Evolutionary conservation across 805 yeast genomes (phyloP).

Genomic region (Zygosaccharomyces siamensis): DNA sequence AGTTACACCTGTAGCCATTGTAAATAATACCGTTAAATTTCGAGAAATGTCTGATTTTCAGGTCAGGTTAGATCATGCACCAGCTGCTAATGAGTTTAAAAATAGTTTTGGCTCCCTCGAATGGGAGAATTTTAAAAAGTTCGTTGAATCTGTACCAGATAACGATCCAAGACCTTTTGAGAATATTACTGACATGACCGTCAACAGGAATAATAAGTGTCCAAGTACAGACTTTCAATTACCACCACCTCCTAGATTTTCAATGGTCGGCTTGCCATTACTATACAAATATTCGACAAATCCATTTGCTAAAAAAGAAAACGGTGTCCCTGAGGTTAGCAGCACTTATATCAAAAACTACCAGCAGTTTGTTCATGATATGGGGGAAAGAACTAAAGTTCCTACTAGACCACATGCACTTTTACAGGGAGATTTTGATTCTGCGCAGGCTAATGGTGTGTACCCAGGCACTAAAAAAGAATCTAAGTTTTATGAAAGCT

Average conservation of each 20-base stretch:
- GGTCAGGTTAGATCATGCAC: constrained; percentile 53
- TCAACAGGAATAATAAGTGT: constrained; percentile 20
- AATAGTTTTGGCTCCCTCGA: constrained; percentile 29
- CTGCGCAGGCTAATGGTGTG: constrained; percentile 30
- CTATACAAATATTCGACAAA: constrained; percentile 75
- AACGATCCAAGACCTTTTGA: constrained; percentile 38
- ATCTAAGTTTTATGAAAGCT: constrained; percentile 31
- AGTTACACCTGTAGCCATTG: constrained; percentile 59
- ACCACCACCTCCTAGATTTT: constrained; percentile 83
- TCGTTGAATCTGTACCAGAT: constrained; percentile 35
- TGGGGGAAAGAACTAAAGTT: constrained; percentile 41
- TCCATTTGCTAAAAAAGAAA: constrained; percentile 50
- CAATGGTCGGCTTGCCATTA: constrained; percentile 71
- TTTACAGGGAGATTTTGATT: constrained; percentile 42
- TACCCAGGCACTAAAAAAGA: constrained; percentile 36
- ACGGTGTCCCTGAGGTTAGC: constrained; percentile 45
- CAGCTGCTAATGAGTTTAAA: constrained; percentile 39
- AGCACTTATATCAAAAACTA: constrained; percentile 42
- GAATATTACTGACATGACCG: constrained; percentile 27
- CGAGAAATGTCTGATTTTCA: constrained; percentile 89
- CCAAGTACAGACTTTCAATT: constrained; percentile 37
- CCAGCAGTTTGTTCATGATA: constrained; percentile 42
- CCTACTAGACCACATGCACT: constrained; percentile 51
- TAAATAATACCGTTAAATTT: constrained; percentile 67
- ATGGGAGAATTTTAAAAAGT: constrained; percentile 30